Evolutionary conservation across 1,284 basidiomycete species (phyloP).

Genomic region (Ceratobasidium sp.): DNA sequence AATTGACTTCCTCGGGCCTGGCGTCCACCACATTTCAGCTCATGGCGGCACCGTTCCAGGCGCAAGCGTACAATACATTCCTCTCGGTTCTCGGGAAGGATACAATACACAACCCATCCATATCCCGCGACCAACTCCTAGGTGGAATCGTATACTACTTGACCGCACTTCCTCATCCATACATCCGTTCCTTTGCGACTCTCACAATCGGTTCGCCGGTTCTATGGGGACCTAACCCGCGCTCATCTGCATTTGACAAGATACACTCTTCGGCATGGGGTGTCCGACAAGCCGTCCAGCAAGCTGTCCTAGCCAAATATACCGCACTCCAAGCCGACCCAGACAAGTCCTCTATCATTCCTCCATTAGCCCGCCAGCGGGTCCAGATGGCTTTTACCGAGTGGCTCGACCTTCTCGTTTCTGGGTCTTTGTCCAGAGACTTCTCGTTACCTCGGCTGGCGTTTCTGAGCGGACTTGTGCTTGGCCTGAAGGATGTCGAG

Average conservation of each 20-base stretch:
- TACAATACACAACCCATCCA: background rate
- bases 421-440: constrained; percentile 4
- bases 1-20: background rate
- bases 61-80: constrained; percentile 11
- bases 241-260: constrained; percentile 5
- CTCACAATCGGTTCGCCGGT: constrained; percentile 35
- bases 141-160: constrained; percentile 39
- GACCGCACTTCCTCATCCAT: constrained; percentile 21
- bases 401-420: constrained; percentile 32
- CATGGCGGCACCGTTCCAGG: constrained; percentile 6
- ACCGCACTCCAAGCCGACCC: constrained; percentile 24
- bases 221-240: constrained; percentile 32
- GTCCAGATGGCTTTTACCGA: constrained; percentile 22
- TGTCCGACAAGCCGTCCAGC: constrained; percentile 12
- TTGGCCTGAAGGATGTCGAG: constrained; percentile 35
- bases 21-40: background rate
- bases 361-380: constrained; percentile 7
- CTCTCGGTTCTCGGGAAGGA: constrained; percentile 18
- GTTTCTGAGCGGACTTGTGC: constrained; percentile 38
- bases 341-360: constrained; percentile 1
- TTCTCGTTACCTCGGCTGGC: constrained; percentile 28
- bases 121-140: constrained; percentile 22
- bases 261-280: constrained; percentile 14
- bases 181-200: constrained; percentile 36
- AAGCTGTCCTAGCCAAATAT: constrained; percentile 23